Evolutionary conservation across 495 filamentous ascomycete species (phyloP).

Genomic region (Trichocladium antarcticum): DNA sequence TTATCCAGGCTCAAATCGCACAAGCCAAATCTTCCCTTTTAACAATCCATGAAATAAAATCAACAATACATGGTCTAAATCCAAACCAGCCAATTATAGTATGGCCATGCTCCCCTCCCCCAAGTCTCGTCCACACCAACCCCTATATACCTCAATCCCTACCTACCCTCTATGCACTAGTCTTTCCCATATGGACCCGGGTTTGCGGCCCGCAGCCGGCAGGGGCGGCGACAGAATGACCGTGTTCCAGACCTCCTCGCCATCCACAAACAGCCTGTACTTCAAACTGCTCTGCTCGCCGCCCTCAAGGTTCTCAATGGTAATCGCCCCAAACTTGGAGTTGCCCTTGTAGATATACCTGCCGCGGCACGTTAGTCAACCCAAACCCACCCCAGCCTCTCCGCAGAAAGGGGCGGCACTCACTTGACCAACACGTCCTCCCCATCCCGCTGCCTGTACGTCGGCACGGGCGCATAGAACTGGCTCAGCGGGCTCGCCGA

Average conservation of each 20-base stretch:
- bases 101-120: no score
- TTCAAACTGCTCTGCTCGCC: conserved; percentile 53
- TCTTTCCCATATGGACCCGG: no score
- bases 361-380: not conserved
- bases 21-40: no score
- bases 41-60: no score
- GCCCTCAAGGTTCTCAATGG: conserved; percentile 56
- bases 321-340: conserved; percentile 82
- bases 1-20: no score
- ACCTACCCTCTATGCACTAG: not conserved
- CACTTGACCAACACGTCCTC: conserved; percentile 74
- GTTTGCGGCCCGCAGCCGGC: conserved; percentile 8
- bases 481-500: conserved; percentile 79
- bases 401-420: conserved; percentile 14
- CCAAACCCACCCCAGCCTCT: not conserved
- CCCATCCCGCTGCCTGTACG: conserved; percentile 64
- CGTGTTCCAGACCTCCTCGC: conserved; percentile 63
- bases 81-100: no score
- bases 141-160: no score
- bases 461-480: conserved; percentile 81
- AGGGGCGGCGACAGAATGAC: conserved; percentile 46
- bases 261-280: conserved; percentile 77
- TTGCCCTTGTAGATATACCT: conserved; percentile 79
- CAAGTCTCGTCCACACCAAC: no score
- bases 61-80: no score